A percentile compares a stretch with the other conserved stretches of the same genome.
Evolutionary conservation across 2,329 filamentous ascomycete genomes (phyloP).

Genomic region (Fusarium sp.): DNA sequence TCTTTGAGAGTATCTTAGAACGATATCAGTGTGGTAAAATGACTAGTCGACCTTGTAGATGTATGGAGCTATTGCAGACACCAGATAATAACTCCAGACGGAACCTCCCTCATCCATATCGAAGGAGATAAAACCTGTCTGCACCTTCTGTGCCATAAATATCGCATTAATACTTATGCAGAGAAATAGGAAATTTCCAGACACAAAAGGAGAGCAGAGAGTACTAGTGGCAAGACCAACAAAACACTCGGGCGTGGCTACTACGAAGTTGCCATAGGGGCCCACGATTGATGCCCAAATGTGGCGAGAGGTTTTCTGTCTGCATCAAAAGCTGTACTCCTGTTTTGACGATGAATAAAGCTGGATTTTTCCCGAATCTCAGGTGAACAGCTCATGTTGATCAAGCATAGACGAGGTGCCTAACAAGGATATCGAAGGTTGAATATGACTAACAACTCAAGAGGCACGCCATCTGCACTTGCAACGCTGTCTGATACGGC

Average conservation of each 20-base stretch:
- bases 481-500: not conserved
- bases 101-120: too few species aligned
- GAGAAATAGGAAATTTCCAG: not conserved
- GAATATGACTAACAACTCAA: too few species aligned
- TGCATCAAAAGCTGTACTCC: not conserved
- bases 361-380: not conserved
- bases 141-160: not conserved
- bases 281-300: not conserved
- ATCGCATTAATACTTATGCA: not conserved
- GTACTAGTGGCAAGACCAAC: not conserved
- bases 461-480: rapidly evolving
- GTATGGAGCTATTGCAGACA: not conserved
- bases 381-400: not conserved
- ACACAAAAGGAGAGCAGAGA: not conserved
- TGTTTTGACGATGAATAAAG: not conserved
- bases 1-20: too few species aligned
- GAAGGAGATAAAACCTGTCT: not conserved
- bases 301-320: not conserved
- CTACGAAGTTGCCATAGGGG: not conserved
- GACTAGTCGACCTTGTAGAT: not conserved
- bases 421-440: not conserved
- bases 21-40: too few species aligned
- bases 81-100: not conserved
- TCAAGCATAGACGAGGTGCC: not conserved
- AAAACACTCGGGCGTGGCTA: not conserved